Base-by-base conservation (phyloP, 306 rosid species). In the Acacia confusa region DNA sequence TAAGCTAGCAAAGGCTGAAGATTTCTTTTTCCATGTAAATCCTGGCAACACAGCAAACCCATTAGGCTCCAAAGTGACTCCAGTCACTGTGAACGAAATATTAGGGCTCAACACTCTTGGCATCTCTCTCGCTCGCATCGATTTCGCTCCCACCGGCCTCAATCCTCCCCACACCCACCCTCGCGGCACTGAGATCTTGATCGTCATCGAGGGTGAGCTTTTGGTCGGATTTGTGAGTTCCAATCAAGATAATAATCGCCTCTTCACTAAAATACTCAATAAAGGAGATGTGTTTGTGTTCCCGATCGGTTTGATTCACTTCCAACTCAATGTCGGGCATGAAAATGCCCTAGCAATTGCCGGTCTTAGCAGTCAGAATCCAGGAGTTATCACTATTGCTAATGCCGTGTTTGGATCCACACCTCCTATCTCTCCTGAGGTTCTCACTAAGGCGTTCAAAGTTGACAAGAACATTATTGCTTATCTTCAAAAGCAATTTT, bases 401-500 rank as follows among this genome's bases (percentile, higher is more conserved):
- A 60, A 60, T 24, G 34, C 66, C 0, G 66, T 60, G 34, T 60
- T 60, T 60, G 66, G 66, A 1, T 60, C 66, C 16, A 60, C 14
- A 3, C 66, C 66, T 3, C 66, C 66, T 3, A 60, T 60, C 16
- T 60, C 66, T 24, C 65, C 55, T 0, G 85, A 84, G 6, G 85
- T 86, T 43, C 88, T 85, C 9, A 65, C 86, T 44, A 83, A 79
- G 63, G 63, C 63, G 2, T 55, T 55, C 63, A 25, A 55, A 55
- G 63, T 55, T n/a, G 63, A 55, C 2, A n/a, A 55, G 27, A 55
- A 55, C 0, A n/a, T n/a, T 20, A 55, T 55, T 55, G 28, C 9
- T 55, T 55, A 79, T 40, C 91, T 88, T 19, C 89, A 85, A 55
- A 85, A 81, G 81, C 85, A 78, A 67, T 83, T 88, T 76, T 83